Base-by-base conservation (phyloP, 805 yeast species). In the Sugiyamaella chiloensis region DNA sequence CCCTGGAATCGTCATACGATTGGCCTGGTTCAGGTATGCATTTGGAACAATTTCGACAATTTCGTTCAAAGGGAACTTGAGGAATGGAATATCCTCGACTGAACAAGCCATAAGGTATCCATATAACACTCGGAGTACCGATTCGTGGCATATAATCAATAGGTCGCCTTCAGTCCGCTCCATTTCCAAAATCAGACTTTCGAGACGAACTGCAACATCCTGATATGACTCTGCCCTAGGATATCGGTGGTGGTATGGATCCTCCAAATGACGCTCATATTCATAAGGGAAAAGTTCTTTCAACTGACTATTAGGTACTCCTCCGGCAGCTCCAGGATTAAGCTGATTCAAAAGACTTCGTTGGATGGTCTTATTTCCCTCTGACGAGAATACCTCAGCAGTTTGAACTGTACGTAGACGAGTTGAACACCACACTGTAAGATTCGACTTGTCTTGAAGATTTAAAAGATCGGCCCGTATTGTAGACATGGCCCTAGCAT, bases 391-490 rank as follows among this genome's bases (percentile, higher is more conserved):
- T 48, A 75, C 79, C 46, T 75, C 73, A 0, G 91, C 88, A 4
- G 96, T 81, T 56, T 90, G 87, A 16, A 81, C 74, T 0, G 97
- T 88, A 60, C 96, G 78, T 54, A 79, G 74, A 52, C 96, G 78
- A 3, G 91, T 87, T 0, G 98, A 95, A 1, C 97, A 89, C 96
- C 98, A 91, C n/a, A 93, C 90, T 2, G 83, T 81, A 58, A 90
- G 73, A 4, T 84, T 77, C 52, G 80, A 77, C 30, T 75, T 80
- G 54, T 73, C 76, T 6, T 74, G 70, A 4, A 83, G 85, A 62
- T 81, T 85, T 5, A 78, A 41, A 12, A 44, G 41, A 21, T 51
- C 52, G 14, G 60, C 60, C 9, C 60, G 55, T 21, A 54, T 50
- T 1, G 58, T 57, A 14, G 60, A 57, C 31, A 43, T 50, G 7